These are phyloP conservation scores for Papiliotrema nemorosa DNA, from an alignment of 1,284 basidiomycete genomes.

Conservation along the genomic window DNA sequence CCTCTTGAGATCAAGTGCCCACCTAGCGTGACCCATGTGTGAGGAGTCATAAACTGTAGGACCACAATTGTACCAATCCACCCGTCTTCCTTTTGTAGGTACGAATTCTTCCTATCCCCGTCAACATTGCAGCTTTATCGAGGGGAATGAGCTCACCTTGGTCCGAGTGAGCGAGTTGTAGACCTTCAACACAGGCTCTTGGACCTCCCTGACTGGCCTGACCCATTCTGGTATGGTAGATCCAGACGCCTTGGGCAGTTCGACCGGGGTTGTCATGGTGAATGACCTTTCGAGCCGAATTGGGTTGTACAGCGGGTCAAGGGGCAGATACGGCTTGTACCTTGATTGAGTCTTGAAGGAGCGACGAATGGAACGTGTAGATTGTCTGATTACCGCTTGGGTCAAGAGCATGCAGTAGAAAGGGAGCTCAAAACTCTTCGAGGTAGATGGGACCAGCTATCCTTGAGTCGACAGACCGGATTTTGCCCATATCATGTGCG, in stretches of 20 bases:
- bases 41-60: conserved; percentile 99
- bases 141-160: conserved; percentile 61
- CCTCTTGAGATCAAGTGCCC: conserved; percentile 27
- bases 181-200: conserved; percentile 63
- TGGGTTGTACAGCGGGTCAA: no score
- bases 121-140: conserved; percentile 7
- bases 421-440: no score
- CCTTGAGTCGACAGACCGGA: no score
- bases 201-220: conserved; percentile 24
- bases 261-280: conserved; percentile 10
- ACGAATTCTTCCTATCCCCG: conserved; percentile 71
- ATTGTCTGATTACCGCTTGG: not conserved
- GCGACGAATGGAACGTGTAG: not conserved
- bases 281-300: not conserved
- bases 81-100: conserved; percentile 71
- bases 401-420: conserved; percentile 10
- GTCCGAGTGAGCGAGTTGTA: conserved; percentile 92
- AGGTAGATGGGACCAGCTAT: no score
- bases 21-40: conserved; percentile 99
- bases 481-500: no score
- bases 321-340: conserved; percentile 15
- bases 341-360: not conserved
- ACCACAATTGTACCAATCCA: conserved; percentile 99
- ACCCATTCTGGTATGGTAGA: conserved; percentile 46
- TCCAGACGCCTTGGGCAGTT: conserved; percentile 21